Conservation (phyloP, 768 basidiomycete genomes). For the Suillus placidus region DNA sequence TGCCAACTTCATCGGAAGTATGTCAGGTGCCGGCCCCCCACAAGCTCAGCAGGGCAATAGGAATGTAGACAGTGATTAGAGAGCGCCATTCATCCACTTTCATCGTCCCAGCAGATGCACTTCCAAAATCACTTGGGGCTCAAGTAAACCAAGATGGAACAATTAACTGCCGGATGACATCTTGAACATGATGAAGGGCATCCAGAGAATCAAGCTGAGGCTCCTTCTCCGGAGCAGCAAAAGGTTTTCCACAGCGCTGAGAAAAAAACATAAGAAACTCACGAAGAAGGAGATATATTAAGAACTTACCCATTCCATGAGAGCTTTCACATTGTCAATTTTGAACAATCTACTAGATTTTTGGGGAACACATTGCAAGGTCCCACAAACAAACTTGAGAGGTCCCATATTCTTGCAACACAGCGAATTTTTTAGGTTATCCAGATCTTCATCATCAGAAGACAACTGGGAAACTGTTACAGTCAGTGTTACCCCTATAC, state of each 20-base stretch:
- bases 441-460: background rate
- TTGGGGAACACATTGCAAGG: background rate
- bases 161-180: background rate
- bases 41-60: constrained; percentile 34
- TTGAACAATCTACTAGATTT: constrained; percentile 1
- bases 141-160: constrained; percentile 16
- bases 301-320: background rate
- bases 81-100: constrained; percentile 41
- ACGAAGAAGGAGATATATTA: no score
- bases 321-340: background rate
- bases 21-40: constrained; percentile 28
- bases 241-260: background rate
- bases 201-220: background rate
- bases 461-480: background rate
- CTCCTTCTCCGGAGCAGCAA: background rate
- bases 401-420: background rate
- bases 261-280: background rate
- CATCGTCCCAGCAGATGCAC: constrained; percentile 26
- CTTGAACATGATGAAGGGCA: background rate
- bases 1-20: constrained; percentile 1
- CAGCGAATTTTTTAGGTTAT: background rate
- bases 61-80: constrained; percentile 31
- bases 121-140: constrained; percentile 19
- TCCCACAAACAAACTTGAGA: background rate
- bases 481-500: no score